phyloP scores from a whole-genome alignment of 2,329 filamentous ascomycete species.

The Thermothelomyces thermophilus region DNA sequence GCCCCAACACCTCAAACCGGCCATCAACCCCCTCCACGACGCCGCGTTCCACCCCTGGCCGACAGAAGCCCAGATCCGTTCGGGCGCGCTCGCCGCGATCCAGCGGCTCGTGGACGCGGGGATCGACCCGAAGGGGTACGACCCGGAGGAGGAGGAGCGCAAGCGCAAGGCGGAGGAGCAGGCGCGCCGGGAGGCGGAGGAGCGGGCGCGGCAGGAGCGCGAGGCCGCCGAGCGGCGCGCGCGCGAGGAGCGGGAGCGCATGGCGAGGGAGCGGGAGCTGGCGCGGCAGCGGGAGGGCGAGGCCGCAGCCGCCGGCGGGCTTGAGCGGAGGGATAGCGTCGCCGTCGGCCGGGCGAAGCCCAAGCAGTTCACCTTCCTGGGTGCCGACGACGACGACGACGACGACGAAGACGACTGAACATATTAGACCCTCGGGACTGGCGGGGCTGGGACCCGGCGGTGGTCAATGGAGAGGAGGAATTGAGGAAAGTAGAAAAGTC shows the following conservation, averaged over 20 bases:
- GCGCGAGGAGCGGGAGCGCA: conserved; percentile 42
- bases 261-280: conserved; percentile 40
- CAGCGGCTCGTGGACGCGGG: conserved; percentile 57
- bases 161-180: conserved; percentile 45
- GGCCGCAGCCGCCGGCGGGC: conserved; percentile 31
- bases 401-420: conserved; percentile 37
- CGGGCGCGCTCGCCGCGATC: conserved; percentile 59
- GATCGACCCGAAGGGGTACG: conserved; percentile 54
- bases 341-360: conserved; percentile 26
- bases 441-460: neutral
- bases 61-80: conserved; percentile 59
- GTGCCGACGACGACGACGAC: conserved; percentile 41
- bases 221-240: conserved; percentile 33
- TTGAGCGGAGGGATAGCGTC: conserved; percentile 21
- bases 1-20: conserved; percentile 42
- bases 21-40: conserved; percentile 50
- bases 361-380: conserved; percentile 52
- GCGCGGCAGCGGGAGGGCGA: conserved; percentile 36
- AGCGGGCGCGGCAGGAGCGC: conserved; percentile 33
- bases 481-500: too few relatives aligned
- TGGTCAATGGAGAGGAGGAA: neutral
- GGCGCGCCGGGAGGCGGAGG: conserved; percentile 45
- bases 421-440: conserved; percentile 5
- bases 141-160: conserved; percentile 50
- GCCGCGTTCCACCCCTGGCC: conserved; percentile 73